phyloP scores from a whole-genome alignment of 306 rosid species.

The Pyrus pyrifolia region DNA sequence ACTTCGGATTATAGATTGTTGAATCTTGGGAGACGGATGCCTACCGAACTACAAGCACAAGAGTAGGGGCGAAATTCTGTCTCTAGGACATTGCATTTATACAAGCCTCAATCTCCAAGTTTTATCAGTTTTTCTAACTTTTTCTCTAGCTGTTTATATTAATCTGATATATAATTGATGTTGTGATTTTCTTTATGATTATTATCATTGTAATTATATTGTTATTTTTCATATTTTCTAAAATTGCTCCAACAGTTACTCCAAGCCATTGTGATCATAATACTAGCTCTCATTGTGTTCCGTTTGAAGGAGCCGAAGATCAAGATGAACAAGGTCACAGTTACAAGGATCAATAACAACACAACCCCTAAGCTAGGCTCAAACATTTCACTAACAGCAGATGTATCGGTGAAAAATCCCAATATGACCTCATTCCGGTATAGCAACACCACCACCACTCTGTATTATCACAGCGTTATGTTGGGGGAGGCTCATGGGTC shows the following conservation, averaged over 20 bases:
- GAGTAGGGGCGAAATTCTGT: too few species aligned
- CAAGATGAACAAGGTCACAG: constrained; percentile 31
- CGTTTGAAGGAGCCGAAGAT: constrained; percentile 44
- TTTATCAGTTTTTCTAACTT: too few species aligned
- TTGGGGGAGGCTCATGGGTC: constrained; percentile 55
- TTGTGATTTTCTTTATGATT: too few species aligned
- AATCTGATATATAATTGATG: too few species aligned
- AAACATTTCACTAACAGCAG: constrained; percentile 41
- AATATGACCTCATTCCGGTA: constrained; percentile 52
- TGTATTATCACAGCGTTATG: constrained; percentile 30
- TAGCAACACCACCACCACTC: constrained; percentile 47
- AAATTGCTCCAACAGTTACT: background rate
- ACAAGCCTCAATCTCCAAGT: too few species aligned
- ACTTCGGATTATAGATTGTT: too few species aligned
- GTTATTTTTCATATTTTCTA: too few species aligned
- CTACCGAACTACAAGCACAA: too few species aligned
- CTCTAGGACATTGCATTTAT: too few species aligned
- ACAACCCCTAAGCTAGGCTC: constrained; percentile 25
- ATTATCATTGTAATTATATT: too few species aligned
- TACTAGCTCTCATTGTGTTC: constrained; percentile 43
- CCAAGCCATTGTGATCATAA: constrained; percentile 15
- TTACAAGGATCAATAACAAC: constrained; percentile 31
- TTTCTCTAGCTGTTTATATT: too few species aligned
- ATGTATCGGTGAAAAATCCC: constrained; percentile 53
- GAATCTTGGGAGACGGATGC: too few species aligned